Percentiles rank a stretch among this genome's conserved stretches.
These are phyloP conservation scores for Mycogone perniciosa DNA, from an alignment of 2,329 filamentous ascomycete species.

Conservation along the genomic window DNA sequence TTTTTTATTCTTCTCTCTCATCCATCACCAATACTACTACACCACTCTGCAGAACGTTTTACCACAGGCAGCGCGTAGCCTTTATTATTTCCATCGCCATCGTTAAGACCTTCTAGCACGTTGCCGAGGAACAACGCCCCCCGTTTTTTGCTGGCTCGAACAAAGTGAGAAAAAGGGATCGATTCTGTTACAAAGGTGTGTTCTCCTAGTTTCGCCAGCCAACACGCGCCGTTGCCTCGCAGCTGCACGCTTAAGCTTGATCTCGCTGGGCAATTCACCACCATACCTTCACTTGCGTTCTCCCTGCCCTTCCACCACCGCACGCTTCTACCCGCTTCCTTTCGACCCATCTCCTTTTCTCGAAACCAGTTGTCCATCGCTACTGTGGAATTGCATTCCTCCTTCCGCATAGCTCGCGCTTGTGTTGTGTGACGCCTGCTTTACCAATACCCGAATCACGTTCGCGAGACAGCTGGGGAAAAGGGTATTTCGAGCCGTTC, in stretches of 20 bases:
- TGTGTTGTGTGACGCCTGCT: neutral
- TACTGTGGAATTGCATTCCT: constrained; percentile 1
- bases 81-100: constrained; percentile 7
- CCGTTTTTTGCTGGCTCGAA: constrained; percentile 1
- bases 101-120: constrained; percentile 12
- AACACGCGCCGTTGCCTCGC: constrained; percentile 8
- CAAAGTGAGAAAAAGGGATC: constrained; percentile 7
- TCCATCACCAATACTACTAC: neutral
- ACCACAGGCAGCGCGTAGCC: constrained; percentile 5
- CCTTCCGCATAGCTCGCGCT: neutral
- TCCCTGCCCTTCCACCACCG: neutral
- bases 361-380: neutral
- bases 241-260: constrained; percentile 7
- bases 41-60: constrained; percentile 1
- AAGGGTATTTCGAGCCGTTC: neutral
- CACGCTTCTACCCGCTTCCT: constrained; percentile 3
- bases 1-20: constrained; percentile 17
- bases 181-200: constrained; percentile 8
- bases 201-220: constrained; percentile 10
- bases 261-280: neutral
- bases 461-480: too few species aligned
- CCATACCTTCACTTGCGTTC: constrained; percentile 2
- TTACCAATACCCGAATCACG: neutral
- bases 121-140: constrained; percentile 19
- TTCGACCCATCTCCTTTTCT: constrained; percentile 2